A percentile compares a stretch with the other conserved stretches of the same genome.
phyloP scores from a whole-genome alignment of 78 protist species.

The Mastigamoeba balamuthi region DNA sequence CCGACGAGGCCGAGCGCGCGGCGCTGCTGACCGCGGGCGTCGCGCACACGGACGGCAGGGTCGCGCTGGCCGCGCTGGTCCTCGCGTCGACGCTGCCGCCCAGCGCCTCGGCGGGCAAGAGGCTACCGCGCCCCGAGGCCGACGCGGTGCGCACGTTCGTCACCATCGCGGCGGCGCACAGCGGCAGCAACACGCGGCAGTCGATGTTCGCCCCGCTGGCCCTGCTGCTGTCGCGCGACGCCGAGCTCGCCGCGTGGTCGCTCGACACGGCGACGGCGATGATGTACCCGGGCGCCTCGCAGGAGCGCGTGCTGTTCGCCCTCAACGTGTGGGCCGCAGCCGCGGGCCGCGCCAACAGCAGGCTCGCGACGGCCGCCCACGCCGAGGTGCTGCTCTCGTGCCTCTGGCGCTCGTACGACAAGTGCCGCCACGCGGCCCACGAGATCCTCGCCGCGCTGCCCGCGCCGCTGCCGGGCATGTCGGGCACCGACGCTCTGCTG shows the following conservation, averaged over 20 bases:
- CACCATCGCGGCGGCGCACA: too few species aligned
- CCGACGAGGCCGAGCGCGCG: too few species aligned
- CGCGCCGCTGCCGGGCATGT: background rate
- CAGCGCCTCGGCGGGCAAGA: too few species aligned
- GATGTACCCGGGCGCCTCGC: background rate
- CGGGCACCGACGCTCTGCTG: background rate
- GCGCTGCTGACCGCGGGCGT: too few species aligned
- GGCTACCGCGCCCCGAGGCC: too few species aligned
- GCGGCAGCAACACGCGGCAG: too few species aligned
- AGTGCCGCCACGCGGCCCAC: background rate
- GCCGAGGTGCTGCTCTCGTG: background rate
- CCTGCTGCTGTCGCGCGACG: too few species aligned
- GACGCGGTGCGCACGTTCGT: too few species aligned
- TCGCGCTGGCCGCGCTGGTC: too few species aligned
- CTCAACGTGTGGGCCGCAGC: background rate
- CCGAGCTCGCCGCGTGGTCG: background rate
- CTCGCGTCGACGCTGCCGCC: too few species aligned
- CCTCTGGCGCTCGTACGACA: background rate
- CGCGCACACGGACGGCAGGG: too few species aligned
- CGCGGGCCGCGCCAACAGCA: background rate
- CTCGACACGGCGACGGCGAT: background rate
- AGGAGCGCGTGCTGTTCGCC: background rate
- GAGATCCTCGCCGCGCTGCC: background rate
- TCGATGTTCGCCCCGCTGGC: too few species aligned
- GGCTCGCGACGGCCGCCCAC: background rate